Conservation (phyloP, 1,284 basidiomycete species). For the Trichosporon sp. region DNA sequence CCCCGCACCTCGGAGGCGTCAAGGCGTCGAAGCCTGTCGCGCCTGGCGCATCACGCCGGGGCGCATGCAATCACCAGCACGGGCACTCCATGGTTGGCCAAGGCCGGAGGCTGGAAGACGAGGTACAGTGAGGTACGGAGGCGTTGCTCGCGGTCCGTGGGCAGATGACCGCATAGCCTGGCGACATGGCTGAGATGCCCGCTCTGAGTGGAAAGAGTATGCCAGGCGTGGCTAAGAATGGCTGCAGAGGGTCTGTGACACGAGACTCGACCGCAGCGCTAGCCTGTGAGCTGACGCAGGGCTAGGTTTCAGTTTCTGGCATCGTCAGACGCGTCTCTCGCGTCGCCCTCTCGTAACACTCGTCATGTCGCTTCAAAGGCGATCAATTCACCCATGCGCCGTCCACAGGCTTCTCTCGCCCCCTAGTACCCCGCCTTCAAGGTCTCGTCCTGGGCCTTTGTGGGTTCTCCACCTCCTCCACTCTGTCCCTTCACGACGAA, state of each 20-base stretch:
- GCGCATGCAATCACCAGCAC: neutral
- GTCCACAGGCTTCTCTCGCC: neutral
- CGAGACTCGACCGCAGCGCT: neutral
- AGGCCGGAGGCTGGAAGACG: neutral
- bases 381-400: constrained; percentile 5
- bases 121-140: neutral
- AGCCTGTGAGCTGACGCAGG: neutral
- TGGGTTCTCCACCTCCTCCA: neutral
- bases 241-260: neutral
- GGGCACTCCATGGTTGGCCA: neutral
- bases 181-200: neutral
- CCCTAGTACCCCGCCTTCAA: neutral
- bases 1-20: no score
- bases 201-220: neutral
- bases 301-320: neutral
- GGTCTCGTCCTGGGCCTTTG: neutral
- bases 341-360: neutral
- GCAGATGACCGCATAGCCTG: neutral
- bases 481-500: neutral
- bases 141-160: neutral
- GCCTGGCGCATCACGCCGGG: neutral
- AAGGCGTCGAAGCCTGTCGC: no score
- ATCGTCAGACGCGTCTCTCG: constrained; percentile 4
- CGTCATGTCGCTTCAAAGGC: neutral
- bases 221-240: neutral